Conservation (phyloP, 2,329 filamentous ascomycete genomes). For the Dactylellina leptospora region DNA sequence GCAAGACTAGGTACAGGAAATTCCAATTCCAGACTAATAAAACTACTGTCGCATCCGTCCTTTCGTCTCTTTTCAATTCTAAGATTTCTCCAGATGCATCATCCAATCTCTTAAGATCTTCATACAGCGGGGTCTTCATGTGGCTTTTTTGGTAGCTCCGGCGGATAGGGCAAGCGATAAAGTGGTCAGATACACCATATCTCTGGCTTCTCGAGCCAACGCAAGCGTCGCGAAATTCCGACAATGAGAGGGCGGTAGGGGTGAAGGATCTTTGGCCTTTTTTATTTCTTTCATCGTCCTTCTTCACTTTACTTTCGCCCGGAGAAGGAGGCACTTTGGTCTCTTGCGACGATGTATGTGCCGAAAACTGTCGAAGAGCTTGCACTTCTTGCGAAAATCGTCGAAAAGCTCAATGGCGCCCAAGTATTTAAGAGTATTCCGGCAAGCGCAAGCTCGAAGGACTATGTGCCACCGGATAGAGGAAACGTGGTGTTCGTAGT, state of each 20-base stretch:
- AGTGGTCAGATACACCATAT: background rate
- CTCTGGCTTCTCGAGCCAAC: constrained; percentile 4
- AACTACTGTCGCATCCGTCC: background rate
- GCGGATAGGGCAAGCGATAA: background rate
- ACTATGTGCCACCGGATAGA: constrained; percentile 34
- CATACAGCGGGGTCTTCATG: background rate
- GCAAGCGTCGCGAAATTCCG: constrained; percentile 42
- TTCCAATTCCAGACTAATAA: background rate
- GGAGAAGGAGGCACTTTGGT: background rate
- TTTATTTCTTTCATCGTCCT: background rate
- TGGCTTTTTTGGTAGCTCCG: constrained; percentile 1
- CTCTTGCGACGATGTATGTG: constrained; percentile 16
- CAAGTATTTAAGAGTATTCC: constrained; percentile 24
- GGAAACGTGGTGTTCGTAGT: constrained; percentile 19
- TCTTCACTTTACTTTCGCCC: background rate
- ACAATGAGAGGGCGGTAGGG: constrained; percentile 12
- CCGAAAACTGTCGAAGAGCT: constrained; percentile 21
- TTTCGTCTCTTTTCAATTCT: background rate
- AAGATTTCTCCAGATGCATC: background rate
- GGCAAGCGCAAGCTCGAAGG: background rate
- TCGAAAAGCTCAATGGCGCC: constrained; percentile 25
- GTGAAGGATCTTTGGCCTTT: background rate
- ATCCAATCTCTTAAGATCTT: constrained; percentile 4
- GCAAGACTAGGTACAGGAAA: background rate
- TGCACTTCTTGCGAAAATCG: constrained; percentile 14